phyloP scores from a whole-genome alignment of 305 asterid species.

The Fraxinus greggii region DNA sequence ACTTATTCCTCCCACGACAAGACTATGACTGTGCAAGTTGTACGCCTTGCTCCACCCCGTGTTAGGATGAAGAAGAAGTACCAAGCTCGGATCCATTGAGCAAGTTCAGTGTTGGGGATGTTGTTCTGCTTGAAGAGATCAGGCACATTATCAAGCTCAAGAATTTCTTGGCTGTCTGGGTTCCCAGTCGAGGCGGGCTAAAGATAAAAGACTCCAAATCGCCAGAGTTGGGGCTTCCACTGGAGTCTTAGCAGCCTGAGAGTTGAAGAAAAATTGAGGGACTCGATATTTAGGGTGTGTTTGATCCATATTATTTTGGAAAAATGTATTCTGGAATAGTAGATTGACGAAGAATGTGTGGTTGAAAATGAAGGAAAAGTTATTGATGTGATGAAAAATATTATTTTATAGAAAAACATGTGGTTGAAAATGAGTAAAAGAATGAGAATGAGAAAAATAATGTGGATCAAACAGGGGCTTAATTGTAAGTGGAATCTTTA shows the following conservation, averaged over 20 bases:
- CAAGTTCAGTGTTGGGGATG: constrained; percentile 76
- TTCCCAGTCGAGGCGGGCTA: constrained; percentile 26
- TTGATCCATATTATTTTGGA: no score
- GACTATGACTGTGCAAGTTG: constrained; percentile 78
- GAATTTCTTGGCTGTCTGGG: constrained; percentile 64
- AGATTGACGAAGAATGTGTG: no score
- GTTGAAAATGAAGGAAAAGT: no score
- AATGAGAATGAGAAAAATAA: no score
- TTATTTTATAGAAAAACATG: no score
- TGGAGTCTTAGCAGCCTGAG: constrained; percentile 47
- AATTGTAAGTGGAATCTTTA: not conserved
- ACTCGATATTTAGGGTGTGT: not conserved
- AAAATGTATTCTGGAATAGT: no score
- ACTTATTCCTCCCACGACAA: constrained; percentile 77
- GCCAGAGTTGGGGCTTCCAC: constrained; percentile 56
- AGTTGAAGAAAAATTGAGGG: constrained; percentile 19
- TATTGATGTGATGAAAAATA: no score
- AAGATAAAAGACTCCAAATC: constrained; percentile 26
- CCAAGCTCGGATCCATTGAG: constrained; percentile 86
- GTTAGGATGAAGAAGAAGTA: constrained; percentile 87
- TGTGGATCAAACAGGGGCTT: no score
- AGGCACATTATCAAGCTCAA: constrained; percentile 77
- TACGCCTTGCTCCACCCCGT: constrained; percentile 80
- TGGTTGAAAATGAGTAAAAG: no score
- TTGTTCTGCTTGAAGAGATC: constrained; percentile 72